Conservation (phyloP, 2,329 filamentous ascomycete genomes). For the Botrytis galanthina region DNA sequence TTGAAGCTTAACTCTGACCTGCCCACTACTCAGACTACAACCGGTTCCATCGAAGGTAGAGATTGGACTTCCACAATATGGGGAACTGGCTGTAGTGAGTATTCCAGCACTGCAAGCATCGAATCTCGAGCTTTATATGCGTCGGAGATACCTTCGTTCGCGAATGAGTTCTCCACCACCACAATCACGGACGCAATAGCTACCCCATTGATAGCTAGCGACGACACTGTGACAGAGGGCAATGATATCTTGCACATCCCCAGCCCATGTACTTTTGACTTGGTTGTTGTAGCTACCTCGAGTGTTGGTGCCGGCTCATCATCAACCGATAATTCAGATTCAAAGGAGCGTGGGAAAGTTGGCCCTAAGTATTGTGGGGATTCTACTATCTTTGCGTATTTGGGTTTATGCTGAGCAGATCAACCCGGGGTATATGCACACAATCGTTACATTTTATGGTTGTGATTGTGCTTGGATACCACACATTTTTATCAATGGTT, state of each 20-base stretch:
- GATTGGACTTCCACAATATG: neutral
- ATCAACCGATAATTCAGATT: neutral
- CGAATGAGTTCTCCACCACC: neutral
- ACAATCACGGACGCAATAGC: neutral
- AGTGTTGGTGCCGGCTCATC: neutral
- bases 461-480: neutral
- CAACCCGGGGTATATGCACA: neutral
- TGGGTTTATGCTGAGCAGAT: neutral
- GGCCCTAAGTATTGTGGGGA: neutral
- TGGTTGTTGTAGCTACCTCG: neutral
- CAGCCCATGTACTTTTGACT: neutral
- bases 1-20: neutral
- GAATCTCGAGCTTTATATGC: neutral
- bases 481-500: neutral
- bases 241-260: neutral
- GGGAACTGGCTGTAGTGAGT: neutral
- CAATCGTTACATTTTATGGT: neutral
- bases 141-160: neutral
- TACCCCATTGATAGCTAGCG: neutral
- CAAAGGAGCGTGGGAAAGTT: neutral
- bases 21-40: neutral
- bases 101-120: neutral
- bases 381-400: neutral
- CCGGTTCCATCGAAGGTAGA: neutral
- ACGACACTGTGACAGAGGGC: neutral